Base-by-base conservation (phyloP, 1,284 basidiomycete genomes). In the Xerocomus amazonicus region DNA sequence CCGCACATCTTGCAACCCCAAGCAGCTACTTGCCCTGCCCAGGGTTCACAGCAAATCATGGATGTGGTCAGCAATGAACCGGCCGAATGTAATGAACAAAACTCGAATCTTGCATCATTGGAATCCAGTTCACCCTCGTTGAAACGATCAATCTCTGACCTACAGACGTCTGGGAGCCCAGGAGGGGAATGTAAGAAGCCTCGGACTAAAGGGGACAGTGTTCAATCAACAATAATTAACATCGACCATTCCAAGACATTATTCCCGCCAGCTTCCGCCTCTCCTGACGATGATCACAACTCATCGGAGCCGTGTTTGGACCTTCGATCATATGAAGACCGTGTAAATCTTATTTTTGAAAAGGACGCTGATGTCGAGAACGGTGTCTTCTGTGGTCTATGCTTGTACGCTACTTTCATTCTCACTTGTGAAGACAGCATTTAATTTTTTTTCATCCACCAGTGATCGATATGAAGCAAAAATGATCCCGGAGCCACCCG, bases 311-410 rank as follows among this genome's bases (percentile, higher is more conserved):
- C 46, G 4, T 29, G 16, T 37, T 46, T 50, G 9, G 45, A 55
- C 23, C n/a, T 59, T 38, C 63, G 57, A 39, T 53, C 68, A 23
- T 47, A 59, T 35, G 65, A 72, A 43, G 74, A 75, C 36, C 79
- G 78, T 52, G 61, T 83, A n/a, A 59, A 65, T 27, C 62, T 68
- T 32, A 65, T 80, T 38, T 77, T 78, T 41, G 74, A 73, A 32
- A 67, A 68, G 32, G 74, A 74, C 13, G 69, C 67, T 7, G 66
- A 69, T 43, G 63, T 70, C 28, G 62, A 60, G 40, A 63, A 68
- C n/a, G 62, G 59, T 13, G 65, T 72, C 47, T 67, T 64, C 48
- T 83, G 80, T 52, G 65, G 61, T 48, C 65, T 80, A 45, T 84
- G 81, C 73, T 56, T 66, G 81, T 81, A 50, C 59, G 80, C 71